Percentiles rank a stretch among this genome's conserved stretches.
These are phyloP conservation scores for Tolypocladium amazonense DNA, from an alignment of 2,329 filamentous ascomycete species.

Conservation along the genomic window DNA sequence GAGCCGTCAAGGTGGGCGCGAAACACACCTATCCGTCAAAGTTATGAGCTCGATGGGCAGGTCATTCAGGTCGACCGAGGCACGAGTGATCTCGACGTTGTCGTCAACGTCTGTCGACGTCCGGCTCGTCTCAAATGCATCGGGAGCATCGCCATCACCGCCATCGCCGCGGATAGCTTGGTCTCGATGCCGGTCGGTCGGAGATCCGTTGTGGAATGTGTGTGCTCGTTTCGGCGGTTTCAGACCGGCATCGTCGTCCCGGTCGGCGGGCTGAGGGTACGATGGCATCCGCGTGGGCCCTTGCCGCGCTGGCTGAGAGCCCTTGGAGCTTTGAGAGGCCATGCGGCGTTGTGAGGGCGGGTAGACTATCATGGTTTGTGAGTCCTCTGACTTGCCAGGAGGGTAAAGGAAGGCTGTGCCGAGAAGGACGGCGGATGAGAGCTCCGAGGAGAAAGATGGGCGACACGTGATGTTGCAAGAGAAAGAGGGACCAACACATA, in stretches of 20 bases:
- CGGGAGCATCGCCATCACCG: slow-evolving; percentile 19
- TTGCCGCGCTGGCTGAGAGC: slow-evolving; percentile 18
- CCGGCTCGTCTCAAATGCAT: slow-evolving; percentile 38
- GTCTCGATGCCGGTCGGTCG: slow-evolving; percentile 13
- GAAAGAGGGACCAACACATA: neutral
- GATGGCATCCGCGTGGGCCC: slow-evolving; percentile 19
- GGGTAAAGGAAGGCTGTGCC: neutral
- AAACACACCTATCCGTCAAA: slow-evolving; percentile 67
- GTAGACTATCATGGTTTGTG: slow-evolving; percentile 8
- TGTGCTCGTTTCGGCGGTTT: slow-evolving; percentile 32
- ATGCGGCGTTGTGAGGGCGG: slow-evolving; percentile 18
- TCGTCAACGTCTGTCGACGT: slow-evolving; percentile 31
- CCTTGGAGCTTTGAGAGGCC: slow-evolving; percentile 19
- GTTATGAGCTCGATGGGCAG: slow-evolving; percentile 90
- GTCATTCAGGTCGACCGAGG: slow-evolving; percentile 69
- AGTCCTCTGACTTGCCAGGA: neutral
- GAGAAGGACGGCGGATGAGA: neutral
- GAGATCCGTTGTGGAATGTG: slow-evolving; percentile 31
- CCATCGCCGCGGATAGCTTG: slow-evolving; percentile 14
- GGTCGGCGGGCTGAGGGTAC: slow-evolving; percentile 13
- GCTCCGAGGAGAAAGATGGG: neutral
- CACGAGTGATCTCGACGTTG: slow-evolving; percentile 32
- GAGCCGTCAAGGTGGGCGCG: neutral
- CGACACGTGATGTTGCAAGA: neutral
- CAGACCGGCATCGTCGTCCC: slow-evolving; percentile 19